Evolutionary conservation across 371 early-diverging fungal species (phyloP).

Genomic region (Apophysomyces variabilis): DNA sequence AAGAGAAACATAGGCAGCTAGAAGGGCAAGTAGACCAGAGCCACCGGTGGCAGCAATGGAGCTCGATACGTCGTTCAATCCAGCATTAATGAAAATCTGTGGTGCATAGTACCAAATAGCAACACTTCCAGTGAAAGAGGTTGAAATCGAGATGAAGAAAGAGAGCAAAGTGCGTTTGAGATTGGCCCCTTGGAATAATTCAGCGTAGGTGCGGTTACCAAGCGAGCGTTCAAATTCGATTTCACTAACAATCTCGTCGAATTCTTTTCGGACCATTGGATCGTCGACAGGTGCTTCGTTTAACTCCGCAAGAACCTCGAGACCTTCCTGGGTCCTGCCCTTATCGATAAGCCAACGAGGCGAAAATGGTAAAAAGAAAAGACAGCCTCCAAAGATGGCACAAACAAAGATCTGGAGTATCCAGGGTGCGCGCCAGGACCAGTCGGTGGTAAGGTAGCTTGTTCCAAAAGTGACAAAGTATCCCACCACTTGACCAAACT

Average conservation of each 20-base stretch:
- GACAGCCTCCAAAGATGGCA: slow-evolving; percentile 19
- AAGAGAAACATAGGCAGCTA: slow-evolving; percentile 58
- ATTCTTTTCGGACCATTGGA: slow-evolving; percentile 45
- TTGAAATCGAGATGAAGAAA: slow-evolving; percentile 57
- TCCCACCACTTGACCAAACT: slow-evolving; percentile 48
- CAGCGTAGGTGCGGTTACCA: slow-evolving; percentile 44
- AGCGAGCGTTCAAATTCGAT: slow-evolving; percentile 45
- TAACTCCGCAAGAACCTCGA: slow-evolving; percentile 42
- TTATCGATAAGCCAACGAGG: slow-evolving; percentile 64
- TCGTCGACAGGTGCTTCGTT: slow-evolving; percentile 44
- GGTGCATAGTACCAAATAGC: slow-evolving; percentile 59
- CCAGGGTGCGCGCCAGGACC: slow-evolving; percentile 51
- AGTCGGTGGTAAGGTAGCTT: slow-evolving; percentile 35
- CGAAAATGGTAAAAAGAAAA: slow-evolving; percentile 47
- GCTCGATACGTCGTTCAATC: slow-evolving; percentile 32
- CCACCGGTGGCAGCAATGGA: slow-evolving; percentile 48
- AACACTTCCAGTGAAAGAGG: slow-evolving; percentile 69
- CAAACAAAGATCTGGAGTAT: slow-evolving; percentile 37
- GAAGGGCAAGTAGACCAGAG: slow-evolving; percentile 37
- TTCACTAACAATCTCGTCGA: slow-evolving; percentile 38
- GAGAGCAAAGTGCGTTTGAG: slow-evolving; percentile 45
- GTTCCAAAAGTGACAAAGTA: slow-evolving; percentile 57
- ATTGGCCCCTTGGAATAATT: slow-evolving; percentile 44
- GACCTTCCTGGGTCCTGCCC: slow-evolving; percentile 54
- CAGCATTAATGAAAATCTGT: slow-evolving; percentile 43